These are phyloP conservation scores for Yamadazyma philogaea DNA, from an alignment of 805 yeast genomes.

Conservation along the genomic window DNA sequence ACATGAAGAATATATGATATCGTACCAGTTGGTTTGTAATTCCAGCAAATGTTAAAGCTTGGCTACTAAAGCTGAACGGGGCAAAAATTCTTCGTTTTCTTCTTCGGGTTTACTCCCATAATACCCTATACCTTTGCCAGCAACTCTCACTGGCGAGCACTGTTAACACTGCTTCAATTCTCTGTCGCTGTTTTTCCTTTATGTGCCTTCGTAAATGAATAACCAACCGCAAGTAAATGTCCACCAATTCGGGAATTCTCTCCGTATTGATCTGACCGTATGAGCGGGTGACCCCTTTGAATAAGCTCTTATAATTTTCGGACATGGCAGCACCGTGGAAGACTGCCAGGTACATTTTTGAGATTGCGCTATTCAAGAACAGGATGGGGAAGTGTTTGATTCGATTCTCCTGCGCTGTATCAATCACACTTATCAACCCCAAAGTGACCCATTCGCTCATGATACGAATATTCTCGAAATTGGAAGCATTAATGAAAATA, in stretches of 20 bases:
- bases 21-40: too few species aligned
- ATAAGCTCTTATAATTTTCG: not conserved
- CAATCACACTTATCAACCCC: not conserved
- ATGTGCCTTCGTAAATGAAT: slow-evolving; percentile 1
- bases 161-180: not conserved
- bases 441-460: not conserved
- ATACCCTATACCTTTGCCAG: not conserved
- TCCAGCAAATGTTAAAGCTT: too few species aligned
- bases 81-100: too few species aligned
- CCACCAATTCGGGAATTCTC: not conserved
- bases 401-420: not conserved
- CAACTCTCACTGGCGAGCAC: not conserved
- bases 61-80: too few species aligned
- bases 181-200: not conserved
- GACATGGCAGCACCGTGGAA: not conserved
- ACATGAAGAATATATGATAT: too few species aligned
- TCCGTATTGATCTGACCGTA: not conserved
- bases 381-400: not conserved
- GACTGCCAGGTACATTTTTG: slow-evolving; percentile 1
- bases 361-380: not conserved
- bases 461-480: not conserved
- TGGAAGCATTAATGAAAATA: slow-evolving; percentile 1
- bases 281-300: not conserved
- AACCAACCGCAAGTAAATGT: slow-evolving; percentile 1
- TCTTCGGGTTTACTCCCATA: not conserved